Evolutionary conservation across 164 flowering plant species (phyloP).

Genomic region (Tinospora cordifolia): DNA sequence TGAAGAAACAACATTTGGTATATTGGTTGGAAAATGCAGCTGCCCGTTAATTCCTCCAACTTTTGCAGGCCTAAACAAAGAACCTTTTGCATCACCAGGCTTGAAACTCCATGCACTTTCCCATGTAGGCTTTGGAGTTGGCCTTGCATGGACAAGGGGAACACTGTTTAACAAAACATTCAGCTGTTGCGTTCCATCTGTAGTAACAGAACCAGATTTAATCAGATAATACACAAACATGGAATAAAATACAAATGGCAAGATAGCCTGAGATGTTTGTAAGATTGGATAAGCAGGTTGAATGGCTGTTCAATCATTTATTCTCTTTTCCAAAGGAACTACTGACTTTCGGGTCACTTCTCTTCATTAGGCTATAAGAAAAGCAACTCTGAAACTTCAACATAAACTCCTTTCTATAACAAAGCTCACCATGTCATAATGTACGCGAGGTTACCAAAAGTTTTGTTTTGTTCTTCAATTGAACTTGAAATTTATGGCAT

Average conservation of each 20-base stretch:
- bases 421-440: too few species aligned
- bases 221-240: not conserved
- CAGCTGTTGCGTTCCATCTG: conserved; percentile 57
- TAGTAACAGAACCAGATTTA: conserved; percentile 8
- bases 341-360: too few species aligned
- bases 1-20: conserved; percentile 19
- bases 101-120: conserved; percentile 18
- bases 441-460: too few species aligned
- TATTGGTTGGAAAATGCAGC: conserved; percentile 24
- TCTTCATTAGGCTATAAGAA: too few species aligned
- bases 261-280: too few species aligned
- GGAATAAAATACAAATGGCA: not conserved
- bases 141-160: conserved; percentile 34
- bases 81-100: conserved; percentile 30
- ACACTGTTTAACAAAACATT: conserved; percentile 29
- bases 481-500: too few species aligned
- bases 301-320: too few species aligned
- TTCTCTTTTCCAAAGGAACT: too few species aligned
- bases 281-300: too few species aligned
- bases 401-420: too few species aligned
- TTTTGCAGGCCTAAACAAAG: conserved; percentile 27
- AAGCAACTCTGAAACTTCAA: too few species aligned
- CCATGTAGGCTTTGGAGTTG: conserved; percentile 32
- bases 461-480: too few species aligned
- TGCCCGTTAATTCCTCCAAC: conserved; percentile 27